Percentiles rank a stretch among this genome's conserved stretches.
phyloP scores from a whole-genome alignment of 2,329 filamentous ascomycete genomes.

The Neofusicoccum kwambonambiense region DNA sequence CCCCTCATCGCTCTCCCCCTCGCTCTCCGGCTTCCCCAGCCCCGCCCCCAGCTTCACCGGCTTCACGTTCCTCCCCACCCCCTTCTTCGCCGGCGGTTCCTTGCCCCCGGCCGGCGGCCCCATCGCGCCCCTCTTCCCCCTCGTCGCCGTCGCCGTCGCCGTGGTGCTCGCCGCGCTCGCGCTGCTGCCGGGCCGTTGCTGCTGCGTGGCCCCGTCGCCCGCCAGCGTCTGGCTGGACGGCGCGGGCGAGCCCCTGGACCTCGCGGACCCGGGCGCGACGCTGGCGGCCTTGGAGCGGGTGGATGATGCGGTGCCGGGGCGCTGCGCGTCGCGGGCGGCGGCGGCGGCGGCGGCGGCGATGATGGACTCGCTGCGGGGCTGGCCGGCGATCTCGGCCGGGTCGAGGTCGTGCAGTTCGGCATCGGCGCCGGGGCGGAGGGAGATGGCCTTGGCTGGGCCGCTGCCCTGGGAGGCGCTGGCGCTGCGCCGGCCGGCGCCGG shows the following conservation, averaged over 20 bases:
- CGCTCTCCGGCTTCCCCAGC: conserved; percentile 12
- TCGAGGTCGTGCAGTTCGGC: conserved; percentile 36
- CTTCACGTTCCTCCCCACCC: background rate
- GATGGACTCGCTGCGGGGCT: conserved; percentile 21
- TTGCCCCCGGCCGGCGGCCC: conserved; percentile 23
- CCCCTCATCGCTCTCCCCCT: conserved; percentile 34
- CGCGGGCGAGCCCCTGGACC: background rate
- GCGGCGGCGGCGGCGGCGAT: background rate
- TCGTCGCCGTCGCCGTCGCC: conserved; percentile 23
- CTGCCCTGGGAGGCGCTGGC: background rate
- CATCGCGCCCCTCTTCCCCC: conserved; percentile 30
- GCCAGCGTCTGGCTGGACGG: conserved; percentile 17
- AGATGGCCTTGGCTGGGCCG: background rate
- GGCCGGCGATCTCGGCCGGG: conserved; percentile 32
- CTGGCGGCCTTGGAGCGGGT: conserved; percentile 23
- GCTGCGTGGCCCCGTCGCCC: conserved; percentile 24
- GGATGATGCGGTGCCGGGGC: background rate
- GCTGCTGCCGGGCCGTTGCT: conserved; percentile 24
- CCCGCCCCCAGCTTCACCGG: conserved; percentile 26
- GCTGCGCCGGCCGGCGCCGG: background rate
- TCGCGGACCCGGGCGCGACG: conserved; percentile 16
- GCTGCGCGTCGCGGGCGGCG: background rate
- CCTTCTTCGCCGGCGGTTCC: conserved; percentile 25
- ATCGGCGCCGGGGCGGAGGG: background rate
- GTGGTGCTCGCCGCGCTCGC: conserved; percentile 27